Conservation (phyloP, 208 protist genomes). For the Tritrichomonas foetus region DNA sequence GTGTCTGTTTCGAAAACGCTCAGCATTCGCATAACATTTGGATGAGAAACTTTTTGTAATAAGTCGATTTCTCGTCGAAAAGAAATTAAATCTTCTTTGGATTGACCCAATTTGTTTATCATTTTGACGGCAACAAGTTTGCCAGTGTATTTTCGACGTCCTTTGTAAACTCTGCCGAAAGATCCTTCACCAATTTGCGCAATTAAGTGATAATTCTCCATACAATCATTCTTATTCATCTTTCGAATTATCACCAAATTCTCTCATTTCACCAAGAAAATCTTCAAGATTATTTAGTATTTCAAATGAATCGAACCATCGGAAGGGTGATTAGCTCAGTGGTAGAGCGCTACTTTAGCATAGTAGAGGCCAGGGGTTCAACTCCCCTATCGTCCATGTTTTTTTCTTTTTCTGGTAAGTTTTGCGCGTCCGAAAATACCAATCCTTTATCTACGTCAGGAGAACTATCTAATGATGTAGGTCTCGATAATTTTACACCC, state of each 20-base stretch:
- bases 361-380: neutral
- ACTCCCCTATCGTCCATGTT: neutral
- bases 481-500: no score
- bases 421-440: no score
- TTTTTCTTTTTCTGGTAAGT: neutral
- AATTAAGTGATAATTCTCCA: constrained; percentile 23
- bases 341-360: constrained; percentile 28
- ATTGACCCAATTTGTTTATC: constrained; percentile 85
- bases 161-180: constrained; percentile 90
- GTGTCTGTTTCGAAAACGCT: constrained; percentile 86
- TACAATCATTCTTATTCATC: neutral
- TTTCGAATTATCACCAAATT: no score
- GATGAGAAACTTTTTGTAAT: constrained; percentile 74
- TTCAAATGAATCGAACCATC: no score
- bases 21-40: constrained; percentile 87
- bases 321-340: neutral
- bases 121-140: constrained; percentile 91
- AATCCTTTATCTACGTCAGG: no score
- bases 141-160: constrained; percentile 37
- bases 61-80: constrained; percentile 38
- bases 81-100: constrained; percentile 66
- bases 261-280: no score
- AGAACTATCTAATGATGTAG: no score
- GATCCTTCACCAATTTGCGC: constrained; percentile 82
- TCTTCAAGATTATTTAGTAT: no score